Percentiles rank a stretch among this genome's conserved stretches.
Conservation (phyloP, 164 flowering plant genomes). For the Echeveria elegans region DNA sequence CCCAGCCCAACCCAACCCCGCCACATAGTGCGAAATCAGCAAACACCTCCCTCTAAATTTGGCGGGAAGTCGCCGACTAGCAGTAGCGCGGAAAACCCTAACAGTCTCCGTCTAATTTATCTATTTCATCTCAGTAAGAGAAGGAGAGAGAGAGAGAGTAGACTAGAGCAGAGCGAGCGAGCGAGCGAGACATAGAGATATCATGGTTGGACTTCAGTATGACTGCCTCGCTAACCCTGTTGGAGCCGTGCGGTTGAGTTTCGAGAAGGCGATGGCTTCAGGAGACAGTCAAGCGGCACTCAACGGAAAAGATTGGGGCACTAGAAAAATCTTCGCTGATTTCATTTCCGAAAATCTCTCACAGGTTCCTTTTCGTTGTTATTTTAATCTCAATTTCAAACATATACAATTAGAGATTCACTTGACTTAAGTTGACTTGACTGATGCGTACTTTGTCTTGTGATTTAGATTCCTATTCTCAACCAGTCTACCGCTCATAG, state of each 20-base stretch:
- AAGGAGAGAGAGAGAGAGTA: background rate
- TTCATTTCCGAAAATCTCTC: slow-evolving; percentile 57
- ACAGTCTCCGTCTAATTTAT: no score
- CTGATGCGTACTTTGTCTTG: background rate
- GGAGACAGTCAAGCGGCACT: slow-evolving; percentile 40
- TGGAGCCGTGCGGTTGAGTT: slow-evolving; percentile 77
- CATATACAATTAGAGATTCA: no score
- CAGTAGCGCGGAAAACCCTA: no score
- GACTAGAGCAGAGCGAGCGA: no score
- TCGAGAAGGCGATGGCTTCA: slow-evolving; percentile 56
- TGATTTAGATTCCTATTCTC: slow-evolving; percentile 62
- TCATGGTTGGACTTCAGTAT: slow-evolving; percentile 69
- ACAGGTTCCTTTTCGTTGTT: slow-evolving; percentile 26
- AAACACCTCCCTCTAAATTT: no score
- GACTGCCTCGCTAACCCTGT: slow-evolving; percentile 81
- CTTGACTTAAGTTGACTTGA: no score
- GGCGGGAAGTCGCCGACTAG: no score
- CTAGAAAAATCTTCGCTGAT: slow-evolving; percentile 49
- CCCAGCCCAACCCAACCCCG: no score
- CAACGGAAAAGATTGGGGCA: slow-evolving; percentile 78
- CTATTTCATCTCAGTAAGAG: no score
- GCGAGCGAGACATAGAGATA: slow-evolving; percentile 7
- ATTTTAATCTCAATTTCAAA: no score
- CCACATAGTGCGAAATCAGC: no score
- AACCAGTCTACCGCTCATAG: slow-evolving; percentile 25